These are phyloP conservation scores for Brettanomyces sp. DNA, from an alignment of 805 yeast species.

Conservation along the genomic window DNA sequence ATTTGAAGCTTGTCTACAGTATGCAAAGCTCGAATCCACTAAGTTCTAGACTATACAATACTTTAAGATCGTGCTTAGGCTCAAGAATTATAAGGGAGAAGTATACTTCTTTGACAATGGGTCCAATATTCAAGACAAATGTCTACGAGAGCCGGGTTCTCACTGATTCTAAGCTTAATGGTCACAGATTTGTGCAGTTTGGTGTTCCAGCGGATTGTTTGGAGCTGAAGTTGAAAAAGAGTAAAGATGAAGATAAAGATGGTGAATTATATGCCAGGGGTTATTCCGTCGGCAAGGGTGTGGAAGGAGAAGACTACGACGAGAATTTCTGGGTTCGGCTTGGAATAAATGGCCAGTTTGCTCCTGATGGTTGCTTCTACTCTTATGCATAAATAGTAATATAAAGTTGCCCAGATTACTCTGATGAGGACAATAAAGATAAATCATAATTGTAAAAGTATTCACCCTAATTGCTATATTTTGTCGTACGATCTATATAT, in stretches of 20 bases:
- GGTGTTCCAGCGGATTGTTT: conserved; percentile 55
- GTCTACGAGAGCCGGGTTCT: conserved; percentile 52
- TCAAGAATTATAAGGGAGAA: conserved; percentile 45
- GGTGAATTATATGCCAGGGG: conserved; percentile 57
- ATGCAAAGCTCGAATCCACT: conserved; percentile 10
- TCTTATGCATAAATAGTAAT: conserved; percentile 10
- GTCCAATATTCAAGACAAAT: conserved; percentile 53
- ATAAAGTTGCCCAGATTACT: too few relatives aligned
- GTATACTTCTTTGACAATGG: conserved; percentile 36
- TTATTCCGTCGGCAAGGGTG: conserved; percentile 48
- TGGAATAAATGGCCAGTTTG: conserved; percentile 50
- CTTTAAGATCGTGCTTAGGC: conserved; percentile 35
- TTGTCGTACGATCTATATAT: too few relatives aligned
- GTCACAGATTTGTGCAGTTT: conserved; percentile 20
- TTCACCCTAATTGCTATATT: too few relatives aligned
- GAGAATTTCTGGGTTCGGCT: conserved; percentile 42
- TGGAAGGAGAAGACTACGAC: conserved; percentile 18
- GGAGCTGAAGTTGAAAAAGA: conserved; percentile 44
- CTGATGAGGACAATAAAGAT: too few relatives aligned
- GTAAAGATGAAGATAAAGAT: conserved; percentile 26
- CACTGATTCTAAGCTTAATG: conserved; percentile 14
- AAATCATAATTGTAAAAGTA: too few relatives aligned
- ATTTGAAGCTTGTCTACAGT: conserved; percentile 35
- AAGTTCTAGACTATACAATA: conserved; percentile 22
- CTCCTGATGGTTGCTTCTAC: conserved; percentile 66